Evolutionary conservation across 768 basidiomycete genomes (phyloP).

Genomic region (Amanita fuliginea): DNA sequence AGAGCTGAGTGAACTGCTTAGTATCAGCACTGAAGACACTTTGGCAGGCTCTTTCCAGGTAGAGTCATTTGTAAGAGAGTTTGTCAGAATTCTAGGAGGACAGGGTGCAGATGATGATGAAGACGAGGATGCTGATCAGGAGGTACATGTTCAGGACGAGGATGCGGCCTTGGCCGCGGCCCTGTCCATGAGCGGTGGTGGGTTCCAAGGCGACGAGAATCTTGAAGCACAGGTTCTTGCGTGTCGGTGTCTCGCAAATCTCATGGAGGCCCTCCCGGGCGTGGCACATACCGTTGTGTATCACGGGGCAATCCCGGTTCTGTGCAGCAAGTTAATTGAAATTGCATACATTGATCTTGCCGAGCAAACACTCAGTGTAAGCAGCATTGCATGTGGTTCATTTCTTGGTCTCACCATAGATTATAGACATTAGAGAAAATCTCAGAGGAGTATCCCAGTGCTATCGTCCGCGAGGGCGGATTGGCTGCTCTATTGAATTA

Average conservation of each 20-base stretch:
- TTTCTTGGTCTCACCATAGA: conserved; percentile 6
- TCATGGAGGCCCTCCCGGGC: conserved; percentile 98
- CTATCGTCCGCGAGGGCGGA: conserved; percentile 94
- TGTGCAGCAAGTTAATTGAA: conserved; percentile 94
- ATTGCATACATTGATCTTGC: conserved; percentile 98
- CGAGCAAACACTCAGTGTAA: conserved; percentile 93
- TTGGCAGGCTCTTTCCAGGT: conserved; percentile 93
- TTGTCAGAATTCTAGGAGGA: conserved; percentile 84
- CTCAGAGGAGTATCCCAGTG: conserved; percentile 91
- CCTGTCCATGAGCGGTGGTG: conserved; percentile 64
- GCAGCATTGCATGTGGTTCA: conserved; percentile 21
- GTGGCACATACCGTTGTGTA: conserved; percentile 97
- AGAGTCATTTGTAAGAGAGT: conserved; percentile 83
- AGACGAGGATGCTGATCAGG: conserved; percentile 61
- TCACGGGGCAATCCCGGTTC: conserved; percentile 94
- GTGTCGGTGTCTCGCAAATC: conserved; percentile 91
- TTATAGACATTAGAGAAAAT: conserved; percentile 93
- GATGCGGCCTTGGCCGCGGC: conserved; percentile 86
- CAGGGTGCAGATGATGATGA: conserved; percentile 63
- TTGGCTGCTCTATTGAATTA: conserved; percentile 88
- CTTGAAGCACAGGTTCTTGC: conserved; percentile 93
- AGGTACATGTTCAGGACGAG: conserved; percentile 59
- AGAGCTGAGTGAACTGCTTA: conserved; percentile 88
- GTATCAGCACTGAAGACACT: conserved; percentile 96
- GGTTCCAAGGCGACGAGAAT: conserved; percentile 72